Percentiles rank a stretch among this genome's conserved stretches.
Evolutionary conservation across 176 grass and related monocot species (phyloP).

Genomic region (Musa beccarii): DNA sequence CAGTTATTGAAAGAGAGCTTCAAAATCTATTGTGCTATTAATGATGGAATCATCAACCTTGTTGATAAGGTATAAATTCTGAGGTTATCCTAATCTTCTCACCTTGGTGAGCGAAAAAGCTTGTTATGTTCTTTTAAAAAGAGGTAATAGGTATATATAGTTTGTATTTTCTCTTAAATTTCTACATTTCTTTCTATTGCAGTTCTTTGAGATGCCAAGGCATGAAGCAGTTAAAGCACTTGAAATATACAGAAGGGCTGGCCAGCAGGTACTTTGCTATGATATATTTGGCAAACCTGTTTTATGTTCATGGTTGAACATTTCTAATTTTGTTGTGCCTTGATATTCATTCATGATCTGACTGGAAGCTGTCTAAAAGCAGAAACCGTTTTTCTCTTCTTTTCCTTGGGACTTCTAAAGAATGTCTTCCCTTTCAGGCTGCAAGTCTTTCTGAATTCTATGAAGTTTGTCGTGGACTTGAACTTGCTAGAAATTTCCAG

Average conservation of each 20-base stretch:
- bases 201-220: constrained; percentile 98
- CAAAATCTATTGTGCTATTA: constrained; percentile 94
- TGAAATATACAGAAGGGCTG: constrained; percentile 83
- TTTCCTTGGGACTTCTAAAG: not conserved
- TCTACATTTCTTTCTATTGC: constrained; percentile 3
- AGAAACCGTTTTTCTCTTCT: not conserved
- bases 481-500: constrained; percentile 93
- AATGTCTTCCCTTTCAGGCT: constrained; percentile 33
- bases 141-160: not conserved
- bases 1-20: constrained; percentile 98
- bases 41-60: constrained; percentile 99
- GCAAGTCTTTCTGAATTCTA: constrained; percentile 90
- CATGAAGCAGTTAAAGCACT: constrained; percentile 80
- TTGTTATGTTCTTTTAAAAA: not conserved
- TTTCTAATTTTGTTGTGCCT: not conserved
- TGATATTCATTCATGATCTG: not conserved
- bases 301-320: not conserved
- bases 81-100: not conserved
- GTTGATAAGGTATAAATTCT: constrained; percentile 68
- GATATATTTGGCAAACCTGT: not conserved
- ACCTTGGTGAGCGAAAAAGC: not conserved
- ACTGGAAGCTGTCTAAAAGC: not conserved
- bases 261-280: constrained; percentile 53
- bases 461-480: constrained; percentile 72
- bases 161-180: not conserved